Evolutionary conservation across 139 green algal species (phyloP), one percentile per base, ranked within the genome.

Genomic region (Tetraselmis chui): DNA sequence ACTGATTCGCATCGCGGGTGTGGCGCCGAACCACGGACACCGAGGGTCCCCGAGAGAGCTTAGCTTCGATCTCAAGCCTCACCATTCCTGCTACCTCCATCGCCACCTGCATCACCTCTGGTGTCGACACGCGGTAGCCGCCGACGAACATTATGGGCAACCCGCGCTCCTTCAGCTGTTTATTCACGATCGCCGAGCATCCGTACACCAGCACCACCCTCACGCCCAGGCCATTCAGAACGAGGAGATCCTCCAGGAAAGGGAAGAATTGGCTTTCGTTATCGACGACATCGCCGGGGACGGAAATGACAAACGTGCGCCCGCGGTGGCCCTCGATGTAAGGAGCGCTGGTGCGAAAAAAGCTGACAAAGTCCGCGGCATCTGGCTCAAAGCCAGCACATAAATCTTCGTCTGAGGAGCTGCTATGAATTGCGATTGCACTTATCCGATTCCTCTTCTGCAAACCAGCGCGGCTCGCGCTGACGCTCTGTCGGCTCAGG

Each of bases 11-110:
- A n/a, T 83, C 81, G 82, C 92, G 94, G 76, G 90, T 89, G 84
- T 99, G 96, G 18, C 96, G 90, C 11, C 96, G 88, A 78, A 98
- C 89, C 85, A 97, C 91, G 0, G 92, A 88, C n/a, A 98, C 92
- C 29, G 90, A 85, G 0, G 91, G 90, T 0, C 90, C 91, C 86
- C 91, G 84, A 29, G 31, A 90, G 29, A 91, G 83, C 80, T 80
- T 59, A 25, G 88, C 85, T 81, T 91, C 86, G 18, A 89, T 83
- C 28, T 84, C 59, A 18, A 88, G 28, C 11, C 84, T 67, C n/a
- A 88, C 84, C 28, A 78, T 27, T 2, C 88, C 88, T 24, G 84
- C 78, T 2, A 84, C 81, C 80, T 90, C 83, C 86, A 87, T 91
- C 26, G 84, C 87, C 1, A 59, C 80, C 59, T 86, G 79, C 45